Evolutionary conservation across 1,139 yeast genomes (phyloP).

Genomic region (Saccharomycopsis hybrid): DNA sequence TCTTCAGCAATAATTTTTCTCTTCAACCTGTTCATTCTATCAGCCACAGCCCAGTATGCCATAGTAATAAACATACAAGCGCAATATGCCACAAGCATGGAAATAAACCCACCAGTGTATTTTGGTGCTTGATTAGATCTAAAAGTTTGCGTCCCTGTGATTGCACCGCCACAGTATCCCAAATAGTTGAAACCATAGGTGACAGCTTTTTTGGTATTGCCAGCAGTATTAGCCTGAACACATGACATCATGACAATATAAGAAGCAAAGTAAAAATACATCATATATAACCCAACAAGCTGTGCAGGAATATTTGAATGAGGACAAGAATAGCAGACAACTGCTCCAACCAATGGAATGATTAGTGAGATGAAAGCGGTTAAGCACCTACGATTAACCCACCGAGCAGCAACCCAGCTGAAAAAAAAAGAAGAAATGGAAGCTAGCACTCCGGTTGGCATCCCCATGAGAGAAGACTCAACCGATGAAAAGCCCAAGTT

Average conservation of each 20-base stretch:
- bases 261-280: conserved; percentile 1
- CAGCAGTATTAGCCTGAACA: conserved; percentile 37
- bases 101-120: neutral
- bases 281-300: conserved; percentile 1
- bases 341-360: neutral
- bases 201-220: conserved; percentile 32
- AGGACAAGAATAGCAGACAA: neutral
- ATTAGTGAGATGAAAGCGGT: neutral
- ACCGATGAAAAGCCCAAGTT: conserved; percentile 24
- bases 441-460: neutral
- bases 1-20: conserved; percentile 17
- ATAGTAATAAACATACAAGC: conserved; percentile 29
- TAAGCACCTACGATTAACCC: neutral
- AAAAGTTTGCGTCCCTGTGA: neutral
- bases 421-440: neutral
- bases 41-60: conserved; percentile 29
- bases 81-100: conserved; percentile 29
- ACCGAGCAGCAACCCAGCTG: neutral
- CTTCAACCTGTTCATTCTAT: conserved; percentile 27
- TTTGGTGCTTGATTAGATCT: neutral
- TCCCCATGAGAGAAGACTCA: neutral
- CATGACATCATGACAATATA: conserved; percentile 1
- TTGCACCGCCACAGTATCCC: neutral
- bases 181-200: neutral
- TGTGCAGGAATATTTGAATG: neutral